These are phyloP conservation scores for Neurospora terricola DNA, from an alignment of 495 filamentous ascomycete species.

Conservation along the genomic window DNA sequence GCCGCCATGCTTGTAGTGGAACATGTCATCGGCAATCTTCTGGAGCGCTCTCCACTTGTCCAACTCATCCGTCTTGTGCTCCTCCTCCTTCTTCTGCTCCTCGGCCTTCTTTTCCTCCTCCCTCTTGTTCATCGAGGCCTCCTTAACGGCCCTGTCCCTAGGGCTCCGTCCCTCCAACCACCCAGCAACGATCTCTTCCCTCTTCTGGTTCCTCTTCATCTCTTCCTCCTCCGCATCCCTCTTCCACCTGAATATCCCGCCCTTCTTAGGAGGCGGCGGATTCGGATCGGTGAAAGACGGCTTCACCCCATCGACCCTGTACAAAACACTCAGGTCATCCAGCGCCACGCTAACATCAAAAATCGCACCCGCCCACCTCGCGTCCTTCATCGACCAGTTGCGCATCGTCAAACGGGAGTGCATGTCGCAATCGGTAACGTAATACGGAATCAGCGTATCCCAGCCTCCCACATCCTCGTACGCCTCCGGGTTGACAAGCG, in stretches of 20 bases:
- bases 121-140: background rate
- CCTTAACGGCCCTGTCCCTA: background rate
- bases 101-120: background rate
- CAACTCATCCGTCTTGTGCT: background rate
- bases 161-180: background rate
- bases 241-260: background rate
- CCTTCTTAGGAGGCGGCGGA: slow-evolving; percentile 16
- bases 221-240: slow-evolving; percentile 9
- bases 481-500: slow-evolving; percentile 45
- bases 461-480: slow-evolving; percentile 47
- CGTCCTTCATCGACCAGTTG: slow-evolving; percentile 38
- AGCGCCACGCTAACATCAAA: slow-evolving; percentile 41
- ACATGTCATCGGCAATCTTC: slow-evolving; percentile 14
- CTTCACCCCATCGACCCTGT: slow-evolving; percentile 28
- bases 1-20: slow-evolving; percentile 30
- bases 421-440: slow-evolving; percentile 52
- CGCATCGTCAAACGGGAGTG: slow-evolving; percentile 42
- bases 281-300: slow-evolving; percentile 32
- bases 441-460: slow-evolving; percentile 53
- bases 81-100: background rate
- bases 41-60: slow-evolving; percentile 1
- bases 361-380: slow-evolving; percentile 34
- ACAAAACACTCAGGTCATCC: slow-evolving; percentile 37
- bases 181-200: background rate
- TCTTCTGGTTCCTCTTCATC: slow-evolving; percentile 10